Evolutionary conservation across 371 early-diverging fungal species (phyloP).

Genomic region (Smittium culicis): DNA sequence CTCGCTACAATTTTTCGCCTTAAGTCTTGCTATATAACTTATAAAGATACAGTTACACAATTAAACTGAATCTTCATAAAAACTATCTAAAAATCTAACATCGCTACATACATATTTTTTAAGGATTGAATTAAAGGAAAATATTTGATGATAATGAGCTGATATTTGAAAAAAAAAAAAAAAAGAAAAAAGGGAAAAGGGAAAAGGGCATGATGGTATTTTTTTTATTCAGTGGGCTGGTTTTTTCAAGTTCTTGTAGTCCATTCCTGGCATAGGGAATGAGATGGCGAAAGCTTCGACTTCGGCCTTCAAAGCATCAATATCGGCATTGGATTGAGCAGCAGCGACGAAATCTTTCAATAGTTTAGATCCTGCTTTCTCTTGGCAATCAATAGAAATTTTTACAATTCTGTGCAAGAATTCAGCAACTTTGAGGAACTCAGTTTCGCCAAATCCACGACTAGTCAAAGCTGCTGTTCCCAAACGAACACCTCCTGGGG

Average conservation of each 20-base stretch:
- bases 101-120: too few relatives aligned
- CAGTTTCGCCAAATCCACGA: conserved; percentile 73
- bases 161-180: neutral
- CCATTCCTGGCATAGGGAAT: conserved; percentile 36
- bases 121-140: too few relatives aligned
- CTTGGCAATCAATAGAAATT: conserved; percentile 67
- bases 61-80: too few relatives aligned
- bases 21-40: too few relatives aligned
- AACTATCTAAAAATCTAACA: too few relatives aligned
- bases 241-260: conserved; percentile 24
- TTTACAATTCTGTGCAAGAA: conserved; percentile 80
- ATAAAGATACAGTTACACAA: too few relatives aligned
- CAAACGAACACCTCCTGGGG: conserved; percentile 84
- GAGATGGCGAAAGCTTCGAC: conserved; percentile 75
- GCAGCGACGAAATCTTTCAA: conserved; percentile 89
- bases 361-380: conserved; percentile 71
- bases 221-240: conserved; percentile 20
- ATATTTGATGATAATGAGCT: too few relatives aligned
- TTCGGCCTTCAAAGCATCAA: conserved; percentile 64
- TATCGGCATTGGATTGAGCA: conserved; percentile 46
- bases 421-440: conserved; percentile 71
- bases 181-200: neutral
- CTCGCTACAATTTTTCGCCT: too few relatives aligned
- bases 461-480: conserved; percentile 85
- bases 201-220: neutral